Evolutionary conservation across 805 yeast species (phyloP).

Genomic region (Cyberlindnera veronae): DNA sequence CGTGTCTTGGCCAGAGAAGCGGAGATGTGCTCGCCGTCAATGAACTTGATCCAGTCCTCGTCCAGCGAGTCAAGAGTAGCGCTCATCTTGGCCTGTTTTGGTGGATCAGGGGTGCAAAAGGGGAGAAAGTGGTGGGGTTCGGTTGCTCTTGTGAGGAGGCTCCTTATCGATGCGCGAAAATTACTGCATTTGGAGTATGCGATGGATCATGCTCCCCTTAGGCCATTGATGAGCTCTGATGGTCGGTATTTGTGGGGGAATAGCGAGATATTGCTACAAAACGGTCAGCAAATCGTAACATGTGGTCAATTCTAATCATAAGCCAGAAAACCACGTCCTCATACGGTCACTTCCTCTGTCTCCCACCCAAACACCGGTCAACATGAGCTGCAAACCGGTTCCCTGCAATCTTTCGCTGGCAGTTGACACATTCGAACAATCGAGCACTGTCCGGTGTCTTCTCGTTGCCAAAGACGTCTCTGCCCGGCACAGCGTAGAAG

Average conservation of each 20-base stretch:
- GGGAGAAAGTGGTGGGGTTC: not conserved
- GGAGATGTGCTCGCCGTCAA: constrained; percentile 4
- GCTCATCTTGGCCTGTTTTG: not conserved
- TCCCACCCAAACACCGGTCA: constrained; percentile 82
- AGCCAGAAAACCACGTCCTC: too few species aligned
- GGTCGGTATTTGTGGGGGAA: too few species aligned
- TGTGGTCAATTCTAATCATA: too few species aligned
- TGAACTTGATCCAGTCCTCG: constrained; percentile 4
- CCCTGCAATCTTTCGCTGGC: constrained; percentile 85
- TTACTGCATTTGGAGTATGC: not conserved
- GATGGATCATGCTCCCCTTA: not conserved
- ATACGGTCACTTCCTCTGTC: constrained; percentile 39
- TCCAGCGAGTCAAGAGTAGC: constrained; percentile 1
- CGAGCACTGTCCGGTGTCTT: constrained; percentile 46
- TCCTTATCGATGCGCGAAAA: too few species aligned
- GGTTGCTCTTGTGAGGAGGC: too few species aligned
- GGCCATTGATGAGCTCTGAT: too few species aligned
- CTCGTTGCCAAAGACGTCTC: constrained; percentile 51
- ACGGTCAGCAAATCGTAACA: too few species aligned
- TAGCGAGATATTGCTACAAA: too few species aligned
- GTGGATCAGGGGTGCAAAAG: too few species aligned
- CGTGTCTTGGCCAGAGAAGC: constrained; percentile 7
- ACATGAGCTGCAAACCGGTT: constrained; percentile 91
- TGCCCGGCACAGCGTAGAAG: constrained; percentile 16
- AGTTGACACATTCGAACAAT: constrained; percentile 76